These are phyloP conservation scores for Nidula niveotomentosa DNA, from an alignment of 1,284 basidiomycete species.

Conservation along the genomic window DNA sequence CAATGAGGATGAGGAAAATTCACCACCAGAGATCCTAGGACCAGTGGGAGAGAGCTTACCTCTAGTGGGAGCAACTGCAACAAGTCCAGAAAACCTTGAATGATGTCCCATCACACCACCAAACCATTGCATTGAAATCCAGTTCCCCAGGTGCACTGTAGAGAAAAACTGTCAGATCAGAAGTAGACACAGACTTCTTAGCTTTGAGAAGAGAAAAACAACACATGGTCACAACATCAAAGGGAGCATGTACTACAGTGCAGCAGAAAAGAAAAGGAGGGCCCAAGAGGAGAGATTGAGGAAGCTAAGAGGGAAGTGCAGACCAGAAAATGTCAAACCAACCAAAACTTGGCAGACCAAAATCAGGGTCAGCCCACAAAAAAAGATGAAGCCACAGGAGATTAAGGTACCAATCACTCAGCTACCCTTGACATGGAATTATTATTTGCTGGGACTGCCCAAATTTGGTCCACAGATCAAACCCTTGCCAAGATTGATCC, in stretches of 20 bases:
- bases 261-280: too few relatives aligned
- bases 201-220: not conserved
- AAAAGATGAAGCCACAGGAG: too few relatives aligned
- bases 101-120: not conserved
- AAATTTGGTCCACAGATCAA: too few relatives aligned
- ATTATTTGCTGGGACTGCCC: too few relatives aligned
- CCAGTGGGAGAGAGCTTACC: not conserved
- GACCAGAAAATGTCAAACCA: too few relatives aligned
- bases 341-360: not conserved
- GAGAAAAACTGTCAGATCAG: not conserved
- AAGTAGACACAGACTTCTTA: not conserved
- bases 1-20: too few relatives aligned
- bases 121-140: not conserved
- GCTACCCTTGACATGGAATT: constrained; percentile 10
- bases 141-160: not conserved
- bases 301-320: too few relatives aligned
- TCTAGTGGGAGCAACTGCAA: not conserved
- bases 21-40: too few relatives aligned
- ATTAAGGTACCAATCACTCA: not conserved
- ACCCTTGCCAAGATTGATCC: constrained; percentile 12
- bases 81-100: not conserved
- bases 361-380: not conserved
- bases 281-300: too few relatives aligned
- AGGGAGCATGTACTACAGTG: too few relatives aligned
- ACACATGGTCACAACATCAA: too few relatives aligned